Percentiles rank a stretch among this genome's conserved stretches.
Evolutionary conservation across 768 basidiomycete genomes (phyloP).

Genomic region (Lyophyllum shimeji): DNA sequence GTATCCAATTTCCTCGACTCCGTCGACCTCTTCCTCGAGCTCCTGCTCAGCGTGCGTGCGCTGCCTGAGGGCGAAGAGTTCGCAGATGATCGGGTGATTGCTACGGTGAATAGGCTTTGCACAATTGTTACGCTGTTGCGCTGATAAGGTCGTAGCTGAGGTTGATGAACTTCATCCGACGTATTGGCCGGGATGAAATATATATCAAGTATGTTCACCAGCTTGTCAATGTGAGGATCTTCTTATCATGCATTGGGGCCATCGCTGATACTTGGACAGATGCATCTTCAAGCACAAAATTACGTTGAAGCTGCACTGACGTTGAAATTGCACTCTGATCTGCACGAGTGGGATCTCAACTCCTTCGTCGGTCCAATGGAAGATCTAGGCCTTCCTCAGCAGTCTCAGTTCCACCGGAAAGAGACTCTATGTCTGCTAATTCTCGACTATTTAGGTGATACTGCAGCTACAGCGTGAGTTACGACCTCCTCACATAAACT

Average conservation of each 20-base stretch:
- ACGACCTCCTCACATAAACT: not conserved
- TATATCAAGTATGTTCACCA: constrained; percentile 97
- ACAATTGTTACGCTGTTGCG: constrained; percentile 6
- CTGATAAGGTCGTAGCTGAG: constrained; percentile 51
- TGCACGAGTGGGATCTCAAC: constrained; percentile 88
- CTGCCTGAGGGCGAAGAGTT: constrained; percentile 93
- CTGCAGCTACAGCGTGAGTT: constrained; percentile 4
- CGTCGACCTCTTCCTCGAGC: constrained; percentile 89
- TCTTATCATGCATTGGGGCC: constrained; percentile 5
- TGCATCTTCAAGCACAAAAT: constrained; percentile 87
- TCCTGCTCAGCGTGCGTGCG: constrained; percentile 82
- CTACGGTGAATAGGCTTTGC: constrained; percentile 54
- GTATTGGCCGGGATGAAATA: constrained; percentile 90
- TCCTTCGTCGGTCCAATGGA: constrained; percentile 85
- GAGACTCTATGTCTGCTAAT: constrained; percentile 90
- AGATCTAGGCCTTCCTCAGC: constrained; percentile 85
- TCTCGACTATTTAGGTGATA: constrained; percentile 85
- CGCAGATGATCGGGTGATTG: constrained; percentile 91
- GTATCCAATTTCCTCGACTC: constrained; percentile 85
- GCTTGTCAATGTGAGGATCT: constrained; percentile 73
- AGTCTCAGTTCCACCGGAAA: constrained; percentile 92
- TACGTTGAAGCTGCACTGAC: constrained; percentile 93
- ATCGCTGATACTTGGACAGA: constrained; percentile 42
- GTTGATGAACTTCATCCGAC: constrained; percentile 91
- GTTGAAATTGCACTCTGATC: constrained; percentile 89